Conservation (phyloP, 768 basidiomycete genomes). For the Pleurotus sapidus region DNA sequence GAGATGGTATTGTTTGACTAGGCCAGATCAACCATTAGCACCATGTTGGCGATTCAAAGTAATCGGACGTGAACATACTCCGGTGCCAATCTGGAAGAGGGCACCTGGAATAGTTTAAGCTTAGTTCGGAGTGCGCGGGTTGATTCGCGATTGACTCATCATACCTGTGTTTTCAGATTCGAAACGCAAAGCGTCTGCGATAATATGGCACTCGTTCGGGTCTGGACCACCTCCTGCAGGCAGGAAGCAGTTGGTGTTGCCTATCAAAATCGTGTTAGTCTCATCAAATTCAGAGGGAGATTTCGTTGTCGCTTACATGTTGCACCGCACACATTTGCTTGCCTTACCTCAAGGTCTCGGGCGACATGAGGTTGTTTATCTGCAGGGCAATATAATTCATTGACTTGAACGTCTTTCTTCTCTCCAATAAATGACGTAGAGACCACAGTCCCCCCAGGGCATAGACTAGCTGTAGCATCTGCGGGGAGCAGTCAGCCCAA, state of each 20-base stretch:
- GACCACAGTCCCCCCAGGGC: constrained; percentile 18
- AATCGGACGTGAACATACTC: constrained; percentile 16
- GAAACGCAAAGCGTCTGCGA: constrained; percentile 45
- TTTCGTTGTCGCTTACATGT: constrained; percentile 25
- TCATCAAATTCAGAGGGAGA: too few relatives aligned
- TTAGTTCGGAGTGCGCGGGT: background rate
- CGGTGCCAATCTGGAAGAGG: constrained; percentile 27
- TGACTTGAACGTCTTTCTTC: constrained; percentile 39
- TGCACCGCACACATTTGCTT: constrained; percentile 39
- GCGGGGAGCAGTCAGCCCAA: background rate
- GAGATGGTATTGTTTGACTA: constrained; percentile 34
- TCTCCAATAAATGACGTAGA: constrained; percentile 35
- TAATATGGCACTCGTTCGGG: constrained; percentile 45
- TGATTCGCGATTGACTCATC: constrained; percentile 21
- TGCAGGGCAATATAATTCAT: constrained; percentile 29
- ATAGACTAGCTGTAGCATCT: constrained; percentile 6
- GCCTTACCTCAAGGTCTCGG: constrained; percentile 19
- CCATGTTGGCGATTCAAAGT: background rate
- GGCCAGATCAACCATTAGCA: background rate
- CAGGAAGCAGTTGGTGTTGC: constrained; percentile 42
- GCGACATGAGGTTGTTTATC: constrained; percentile 5
- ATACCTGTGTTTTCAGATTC: constrained; percentile 37
- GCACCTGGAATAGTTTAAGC: constrained; percentile 17
- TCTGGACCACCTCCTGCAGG: constrained; percentile 45
- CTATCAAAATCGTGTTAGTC: constrained; percentile 14